A percentile compares a stretch with the other conserved stretches of the same genome.
Evolutionary conservation across 441 rosid genomes (phyloP).

Genomic region (Pelargonium australe): DNA sequence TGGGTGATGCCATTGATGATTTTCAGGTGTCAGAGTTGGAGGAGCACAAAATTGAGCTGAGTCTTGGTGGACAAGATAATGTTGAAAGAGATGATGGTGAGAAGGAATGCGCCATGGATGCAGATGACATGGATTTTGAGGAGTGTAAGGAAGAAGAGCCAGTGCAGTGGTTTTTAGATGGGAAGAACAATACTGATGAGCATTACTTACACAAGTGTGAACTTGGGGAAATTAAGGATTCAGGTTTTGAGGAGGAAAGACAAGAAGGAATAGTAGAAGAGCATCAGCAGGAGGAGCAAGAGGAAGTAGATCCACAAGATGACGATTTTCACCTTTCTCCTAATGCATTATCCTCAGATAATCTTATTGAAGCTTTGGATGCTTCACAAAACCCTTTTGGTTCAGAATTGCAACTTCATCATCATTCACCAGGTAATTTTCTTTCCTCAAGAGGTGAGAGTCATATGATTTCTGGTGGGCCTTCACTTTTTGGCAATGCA

Average conservation of each 20-base stretch:
- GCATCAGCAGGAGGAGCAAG: conserved; percentile 25
- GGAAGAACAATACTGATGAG: conserved; percentile 22
- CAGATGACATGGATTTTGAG: conserved; percentile 22
- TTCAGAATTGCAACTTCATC: conserved; percentile 44
- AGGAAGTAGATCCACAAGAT: conserved; percentile 32
- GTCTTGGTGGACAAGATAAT: conserved; percentile 24
- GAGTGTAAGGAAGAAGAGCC: conserved; percentile 26
- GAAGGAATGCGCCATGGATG: conserved; percentile 11
- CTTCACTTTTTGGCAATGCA: conserved; percentile 41
- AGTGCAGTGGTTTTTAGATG: conserved; percentile 25
- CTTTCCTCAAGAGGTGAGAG: conserved; percentile 45
- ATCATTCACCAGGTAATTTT: conserved; percentile 43
- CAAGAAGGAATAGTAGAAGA: conserved; percentile 22
- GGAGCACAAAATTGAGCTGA: conserved; percentile 46
- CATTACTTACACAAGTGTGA: conserved; percentile 30
- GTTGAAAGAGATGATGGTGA: conserved; percentile 23
- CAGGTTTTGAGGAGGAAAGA: conserved; percentile 17
- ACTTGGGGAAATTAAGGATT: conserved; percentile 23
- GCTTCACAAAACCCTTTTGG: conserved; percentile 40
- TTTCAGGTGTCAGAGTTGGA: conserved; percentile 26
- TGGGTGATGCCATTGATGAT: conserved; percentile 25
- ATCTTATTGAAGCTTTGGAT: conserved; percentile 58
- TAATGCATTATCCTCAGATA: conserved; percentile 41
- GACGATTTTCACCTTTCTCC: conserved; percentile 40
- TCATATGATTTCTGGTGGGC: conserved; percentile 39